Conservation (phyloP, 2,329 filamentous ascomycete species). For the Rhinocladiella similis region DNA sequence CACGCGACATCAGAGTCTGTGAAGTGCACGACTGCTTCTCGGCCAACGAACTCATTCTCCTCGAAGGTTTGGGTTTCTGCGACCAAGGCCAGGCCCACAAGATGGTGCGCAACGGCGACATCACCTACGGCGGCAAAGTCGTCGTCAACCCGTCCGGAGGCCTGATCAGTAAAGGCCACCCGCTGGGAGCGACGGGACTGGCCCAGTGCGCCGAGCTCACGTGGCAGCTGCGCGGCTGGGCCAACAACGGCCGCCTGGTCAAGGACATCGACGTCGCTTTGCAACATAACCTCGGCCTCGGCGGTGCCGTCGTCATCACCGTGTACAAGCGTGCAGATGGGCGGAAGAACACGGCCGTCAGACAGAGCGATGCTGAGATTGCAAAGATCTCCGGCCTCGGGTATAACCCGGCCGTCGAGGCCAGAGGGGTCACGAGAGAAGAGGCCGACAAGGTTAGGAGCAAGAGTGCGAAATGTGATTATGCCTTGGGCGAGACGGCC, state of each 20-base stretch:
- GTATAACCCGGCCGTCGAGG: slow-evolving; percentile 89
- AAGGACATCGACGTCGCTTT: slow-evolving; percentile 70
- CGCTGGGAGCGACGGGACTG: slow-evolving; percentile 86
- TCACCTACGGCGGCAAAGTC: slow-evolving; percentile 81
- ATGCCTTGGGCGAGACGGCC: slow-evolving; percentile 75
- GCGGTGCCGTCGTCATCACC: slow-evolving; percentile 85
- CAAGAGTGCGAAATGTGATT: slow-evolving; percentile 67
- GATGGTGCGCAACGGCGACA: slow-evolving; percentile 81
- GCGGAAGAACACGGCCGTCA: slow-evolving; percentile 52
- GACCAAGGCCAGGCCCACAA: slow-evolving; percentile 84
- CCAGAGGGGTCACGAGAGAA: slow-evolving; percentile 77
- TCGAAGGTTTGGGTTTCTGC: slow-evolving; percentile 81
- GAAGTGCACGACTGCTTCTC: slow-evolving; percentile 98
- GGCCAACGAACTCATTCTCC: slow-evolving; percentile 86
- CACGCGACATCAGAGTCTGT: slow-evolving; percentile 75
- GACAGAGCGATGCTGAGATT: slow-evolving; percentile 63
- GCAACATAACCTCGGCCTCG: slow-evolving; percentile 91
- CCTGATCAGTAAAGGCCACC: slow-evolving; percentile 93
- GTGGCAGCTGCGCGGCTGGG: slow-evolving; percentile 95
- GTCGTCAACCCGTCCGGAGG: slow-evolving; percentile 93
- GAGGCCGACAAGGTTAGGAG: slow-evolving; percentile 71
- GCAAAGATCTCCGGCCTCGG: slow-evolving; percentile 68
- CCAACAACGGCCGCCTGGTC: slow-evolving; percentile 74
- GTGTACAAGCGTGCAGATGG: slow-evolving; percentile 87
- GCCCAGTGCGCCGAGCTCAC: slow-evolving; percentile 96